phyloP scores from a whole-genome alignment of 129 eudicot species.

The Scalesia atractyloides region DNA sequence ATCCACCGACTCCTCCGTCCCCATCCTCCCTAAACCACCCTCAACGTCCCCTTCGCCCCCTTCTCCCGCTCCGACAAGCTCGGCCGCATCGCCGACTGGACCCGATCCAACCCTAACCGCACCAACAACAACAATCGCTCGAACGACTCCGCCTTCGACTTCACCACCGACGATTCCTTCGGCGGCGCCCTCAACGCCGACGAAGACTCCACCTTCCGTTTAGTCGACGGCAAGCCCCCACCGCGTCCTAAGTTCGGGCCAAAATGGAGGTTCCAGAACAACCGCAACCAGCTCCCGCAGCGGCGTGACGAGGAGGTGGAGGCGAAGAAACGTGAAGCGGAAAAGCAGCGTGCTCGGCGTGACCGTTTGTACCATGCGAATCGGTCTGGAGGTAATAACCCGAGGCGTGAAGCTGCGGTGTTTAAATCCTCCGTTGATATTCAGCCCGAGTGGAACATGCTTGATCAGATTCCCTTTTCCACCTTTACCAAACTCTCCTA shows the following conservation, averaged over 20 bases:
- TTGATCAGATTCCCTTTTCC: constrained; percentile 84
- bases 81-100: constrained; percentile 92
- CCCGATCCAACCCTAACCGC: constrained; percentile 45
- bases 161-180: constrained; percentile 79
- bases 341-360: constrained; percentile 72
- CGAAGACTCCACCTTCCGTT: constrained; percentile 71
- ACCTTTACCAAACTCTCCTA: constrained; percentile 66
- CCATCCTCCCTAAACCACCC: constrained; percentile 44
- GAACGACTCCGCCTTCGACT: constrained; percentile 74
- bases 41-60: constrained; percentile 80
- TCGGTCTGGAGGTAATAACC: constrained; percentile 44
- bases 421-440: constrained; percentile 74
- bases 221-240: constrained; percentile 73
- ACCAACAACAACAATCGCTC: constrained; percentile 31
- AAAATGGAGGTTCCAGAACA: constrained; percentile 65
- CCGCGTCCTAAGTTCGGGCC: constrained; percentile 78
- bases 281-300: constrained; percentile 69
- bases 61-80: constrained; percentile 90
- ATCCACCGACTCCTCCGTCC: constrained; percentile 30
- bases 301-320: constrained; percentile 83
- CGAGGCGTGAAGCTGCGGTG: constrained; percentile 65
- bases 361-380: constrained; percentile 61
- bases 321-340: constrained; percentile 72
- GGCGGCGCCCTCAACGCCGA: constrained; percentile 53
- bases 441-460: constrained; percentile 95